Percentiles rank a stretch among this genome's conserved stretches.
Evolutionary conservation across 257 asterid genomes (phyloP).

Genomic region (Nicotiana noctiflora): DNA sequence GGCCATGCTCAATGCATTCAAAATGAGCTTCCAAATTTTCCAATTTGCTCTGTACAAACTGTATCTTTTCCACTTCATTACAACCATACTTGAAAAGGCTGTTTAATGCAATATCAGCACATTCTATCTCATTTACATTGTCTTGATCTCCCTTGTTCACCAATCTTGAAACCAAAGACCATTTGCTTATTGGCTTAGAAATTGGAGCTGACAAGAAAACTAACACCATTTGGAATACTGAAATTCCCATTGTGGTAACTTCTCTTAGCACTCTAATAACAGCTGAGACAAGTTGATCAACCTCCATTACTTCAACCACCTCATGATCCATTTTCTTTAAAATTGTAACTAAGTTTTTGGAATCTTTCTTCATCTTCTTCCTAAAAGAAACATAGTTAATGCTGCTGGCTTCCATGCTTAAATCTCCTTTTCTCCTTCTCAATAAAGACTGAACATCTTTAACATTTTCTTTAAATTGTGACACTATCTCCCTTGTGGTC

Average conservation of each 20-base stretch:
- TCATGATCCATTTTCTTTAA: slow-evolving; percentile 2
- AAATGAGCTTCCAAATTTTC: not conserved
- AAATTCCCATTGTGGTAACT: not conserved
- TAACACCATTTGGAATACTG: not conserved
- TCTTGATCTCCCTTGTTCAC: not conserved
- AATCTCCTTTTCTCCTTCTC: slow-evolving; percentile 14
- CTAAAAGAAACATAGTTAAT: slow-evolving; percentile 12
- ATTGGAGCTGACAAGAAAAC: slow-evolving; percentile 5
- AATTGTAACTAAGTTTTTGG: not conserved
- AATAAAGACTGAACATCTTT: slow-evolving; percentile 6
- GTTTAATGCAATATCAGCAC: not conserved
- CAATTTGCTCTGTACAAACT: not conserved
- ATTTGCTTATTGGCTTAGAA: not conserved
- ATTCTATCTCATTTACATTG: slow-evolving; percentile 1
- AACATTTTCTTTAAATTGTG: slow-evolving; percentile 4
- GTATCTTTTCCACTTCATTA: not conserved
- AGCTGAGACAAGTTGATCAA: slow-evolving; percentile 11
- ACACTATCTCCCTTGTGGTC: not conserved
- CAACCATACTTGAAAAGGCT: not conserved
- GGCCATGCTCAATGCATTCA: slow-evolving; percentile 7
- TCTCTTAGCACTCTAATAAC: slow-evolving; percentile 11
- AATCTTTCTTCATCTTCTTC: slow-evolving; percentile 17
- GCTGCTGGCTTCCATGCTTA: not conserved
- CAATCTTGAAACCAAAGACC: slow-evolving; percentile 17
- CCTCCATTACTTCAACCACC: slow-evolving; percentile 4